Conservation (phyloP, 2,329 filamentous ascomycete species). For the Arthrinium phaeospermum region DNA sequence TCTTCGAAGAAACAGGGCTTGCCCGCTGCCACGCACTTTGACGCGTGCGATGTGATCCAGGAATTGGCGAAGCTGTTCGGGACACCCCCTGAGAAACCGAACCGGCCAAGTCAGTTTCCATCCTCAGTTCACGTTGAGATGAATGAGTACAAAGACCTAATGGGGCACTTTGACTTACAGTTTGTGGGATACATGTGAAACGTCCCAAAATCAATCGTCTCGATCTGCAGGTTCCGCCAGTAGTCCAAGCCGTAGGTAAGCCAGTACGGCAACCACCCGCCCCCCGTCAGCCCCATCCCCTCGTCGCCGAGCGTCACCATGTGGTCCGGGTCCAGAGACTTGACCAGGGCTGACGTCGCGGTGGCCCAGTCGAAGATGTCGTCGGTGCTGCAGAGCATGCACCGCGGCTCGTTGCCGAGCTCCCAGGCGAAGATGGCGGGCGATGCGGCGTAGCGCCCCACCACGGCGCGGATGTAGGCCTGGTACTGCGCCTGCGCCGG, state of each 20-base stretch:
- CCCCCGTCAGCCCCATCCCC: constrained; percentile 50
- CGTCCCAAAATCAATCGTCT: constrained; percentile 57
- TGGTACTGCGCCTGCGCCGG: constrained; percentile 61
- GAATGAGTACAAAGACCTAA: no score
- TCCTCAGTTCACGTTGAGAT: background rate
- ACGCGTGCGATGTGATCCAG: constrained; percentile 45
- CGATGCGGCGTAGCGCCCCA: constrained; percentile 53
- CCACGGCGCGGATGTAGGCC: constrained; percentile 53
- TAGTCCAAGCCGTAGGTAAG: constrained; percentile 53
- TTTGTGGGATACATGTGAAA: constrained; percentile 50
- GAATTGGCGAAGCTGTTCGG: constrained; percentile 38
- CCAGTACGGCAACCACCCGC: constrained; percentile 57
- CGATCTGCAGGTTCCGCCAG: constrained; percentile 53
- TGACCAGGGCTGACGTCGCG: constrained; percentile 64
- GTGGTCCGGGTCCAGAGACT: constrained; percentile 64
- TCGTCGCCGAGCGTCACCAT: constrained; percentile 69
- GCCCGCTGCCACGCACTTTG: constrained; percentile 44
- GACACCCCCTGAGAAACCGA: constrained; percentile 1
- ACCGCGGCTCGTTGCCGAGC: constrained; percentile 62
- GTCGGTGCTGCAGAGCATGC: constrained; percentile 58
- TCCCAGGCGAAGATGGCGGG: constrained; percentile 60
- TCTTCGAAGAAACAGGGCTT: constrained; percentile 49
- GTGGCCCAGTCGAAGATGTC: constrained; percentile 65
- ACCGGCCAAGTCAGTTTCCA: background rate
- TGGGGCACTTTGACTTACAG: background rate